Conservation (phyloP, 768 basidiomycete species). For the Suillus tomentosus region DNA sequence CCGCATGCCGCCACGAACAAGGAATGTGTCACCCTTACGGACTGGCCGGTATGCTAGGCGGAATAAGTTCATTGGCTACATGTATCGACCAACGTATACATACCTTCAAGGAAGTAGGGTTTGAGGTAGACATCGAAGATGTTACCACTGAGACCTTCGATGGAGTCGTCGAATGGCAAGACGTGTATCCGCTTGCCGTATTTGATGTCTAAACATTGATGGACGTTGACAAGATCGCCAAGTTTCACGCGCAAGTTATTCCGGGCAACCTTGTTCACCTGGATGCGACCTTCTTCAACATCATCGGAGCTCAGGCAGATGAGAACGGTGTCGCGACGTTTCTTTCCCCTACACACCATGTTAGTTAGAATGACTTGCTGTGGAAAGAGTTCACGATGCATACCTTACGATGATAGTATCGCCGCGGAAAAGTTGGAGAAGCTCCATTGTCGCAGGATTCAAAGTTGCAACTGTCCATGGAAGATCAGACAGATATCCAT, state of each 20-base stretch:
- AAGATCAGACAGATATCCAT: conserved; percentile 20
- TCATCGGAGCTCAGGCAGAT: conserved; percentile 96
- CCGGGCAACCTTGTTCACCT: conserved; percentile 99
- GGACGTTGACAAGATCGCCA: conserved; percentile 93
- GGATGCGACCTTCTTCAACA: conserved; percentile 97
- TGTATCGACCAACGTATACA: conserved; percentile 18
- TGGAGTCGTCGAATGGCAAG: conserved; percentile 96
- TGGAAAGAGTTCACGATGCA: conserved; percentile 19
- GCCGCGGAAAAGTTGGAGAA: conserved; percentile 89
- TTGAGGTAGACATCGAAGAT: conserved; percentile 98
- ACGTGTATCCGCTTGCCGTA: conserved; percentile 98
- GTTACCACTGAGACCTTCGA: conserved; percentile 97
- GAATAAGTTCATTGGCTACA: conserved; percentile 4
- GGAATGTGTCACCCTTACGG: conserved; percentile 98
- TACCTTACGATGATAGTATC: conserved; percentile 95
- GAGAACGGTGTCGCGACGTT: conserved; percentile 95
- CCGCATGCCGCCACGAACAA: conserved; percentile 97
- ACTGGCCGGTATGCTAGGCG: conserved; percentile 85
- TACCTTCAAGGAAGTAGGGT: conserved; percentile 98
- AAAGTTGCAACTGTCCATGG: conserved; percentile 76
- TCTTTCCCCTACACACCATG: conserved; percentile 74
- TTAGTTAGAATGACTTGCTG: conserved; percentile 1
- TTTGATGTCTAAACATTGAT: conserved; percentile 96
- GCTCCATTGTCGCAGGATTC: conserved; percentile 96
- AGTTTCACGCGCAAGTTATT: conserved; percentile 98